Evolutionary conservation across 2,329 filamentous ascomycete genomes (phyloP).

Genomic region (Rosellinia necatrix): DNA sequence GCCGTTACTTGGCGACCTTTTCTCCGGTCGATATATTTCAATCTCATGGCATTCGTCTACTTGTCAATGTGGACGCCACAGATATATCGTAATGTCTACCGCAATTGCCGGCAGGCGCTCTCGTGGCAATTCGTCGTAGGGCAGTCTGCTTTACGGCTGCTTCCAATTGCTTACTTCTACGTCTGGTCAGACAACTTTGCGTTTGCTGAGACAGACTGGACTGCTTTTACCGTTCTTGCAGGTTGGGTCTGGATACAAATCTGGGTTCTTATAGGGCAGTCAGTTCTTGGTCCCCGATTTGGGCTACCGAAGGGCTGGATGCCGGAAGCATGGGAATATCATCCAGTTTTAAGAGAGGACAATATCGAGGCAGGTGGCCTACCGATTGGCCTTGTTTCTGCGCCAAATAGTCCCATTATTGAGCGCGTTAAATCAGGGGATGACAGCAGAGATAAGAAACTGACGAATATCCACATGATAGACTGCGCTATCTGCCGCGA

Average conservation of each 20-base stretch:
- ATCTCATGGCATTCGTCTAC: slow-evolving; percentile 72
- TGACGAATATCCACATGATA: slow-evolving; percentile 59
- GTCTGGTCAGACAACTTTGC: slow-evolving; percentile 77
- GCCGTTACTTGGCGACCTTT: slow-evolving; percentile 64
- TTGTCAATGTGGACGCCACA: slow-evolving; percentile 93
- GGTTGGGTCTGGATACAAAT: slow-evolving; percentile 90
- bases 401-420: slow-evolving; percentile 39
- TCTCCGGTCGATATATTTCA: slow-evolving; percentile 61
- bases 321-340: slow-evolving; percentile 89
- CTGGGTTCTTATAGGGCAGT: slow-evolving; percentile 77
- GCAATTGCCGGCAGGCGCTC: slow-evolving; percentile 90
- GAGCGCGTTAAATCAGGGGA: slow-evolving; percentile 40
- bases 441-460: slow-evolving; percentile 32
- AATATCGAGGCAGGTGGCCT: slow-evolving; percentile 78
- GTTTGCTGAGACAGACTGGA: slow-evolving; percentile 71
- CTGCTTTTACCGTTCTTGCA: slow-evolving; percentile 65
- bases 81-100: slow-evolving; percentile 85
- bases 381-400: slow-evolving; percentile 71
- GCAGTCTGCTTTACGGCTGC: slow-evolving; percentile 76
- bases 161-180: slow-evolving; percentile 88
- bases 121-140: slow-evolving; percentile 89
- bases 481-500: slow-evolving; percentile 97
- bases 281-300: slow-evolving; percentile 85
- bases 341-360: slow-evolving; percentile 84
- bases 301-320: slow-evolving; percentile 73